Conservation (phyloP, 768 basidiomycete species). For the Guyanaporus albipodus region DNA sequence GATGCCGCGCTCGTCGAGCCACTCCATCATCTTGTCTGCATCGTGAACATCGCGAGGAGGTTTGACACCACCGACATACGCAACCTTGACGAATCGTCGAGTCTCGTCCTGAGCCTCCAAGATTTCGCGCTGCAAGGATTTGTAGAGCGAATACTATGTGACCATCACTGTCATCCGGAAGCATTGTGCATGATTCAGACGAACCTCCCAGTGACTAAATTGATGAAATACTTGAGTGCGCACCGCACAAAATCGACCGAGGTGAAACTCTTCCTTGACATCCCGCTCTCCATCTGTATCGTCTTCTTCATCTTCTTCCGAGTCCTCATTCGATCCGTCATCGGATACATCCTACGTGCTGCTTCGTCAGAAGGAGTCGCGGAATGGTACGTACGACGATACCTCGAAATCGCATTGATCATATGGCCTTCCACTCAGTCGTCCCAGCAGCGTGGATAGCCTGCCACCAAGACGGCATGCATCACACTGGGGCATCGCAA, state of each 20-base stretch:
- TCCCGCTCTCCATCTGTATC: conserved; percentile 5
- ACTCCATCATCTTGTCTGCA: conserved; percentile 78
- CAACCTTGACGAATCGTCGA: conserved; percentile 53
- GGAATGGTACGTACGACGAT: conserved; percentile 2
- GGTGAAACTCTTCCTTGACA: conserved; percentile 43
- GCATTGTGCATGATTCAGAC: conserved; percentile 16
- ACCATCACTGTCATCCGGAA: conserved; percentile 6
- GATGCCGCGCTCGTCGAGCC: conserved; percentile 68
- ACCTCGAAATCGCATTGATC: conserved; percentile 67
- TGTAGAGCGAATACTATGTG: conserved; percentile 61
- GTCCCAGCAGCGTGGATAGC: conserved; percentile 58
- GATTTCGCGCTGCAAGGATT: conserved; percentile 53
- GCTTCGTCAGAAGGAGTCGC: conserved; percentile 1
- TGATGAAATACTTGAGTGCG: conserved; percentile 65
- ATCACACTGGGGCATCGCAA: conserved; percentile 65
- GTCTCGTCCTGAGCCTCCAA: conserved; percentile 45
- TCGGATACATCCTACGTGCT: conserved; percentile 16
- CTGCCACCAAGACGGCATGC: conserved; percentile 77
- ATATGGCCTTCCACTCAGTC: conserved; percentile 67
- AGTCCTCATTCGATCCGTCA: conserved; percentile 24
- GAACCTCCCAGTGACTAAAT: conserved; percentile 82
- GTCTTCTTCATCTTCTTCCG: conserved; percentile 16
- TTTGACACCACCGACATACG: conserved; percentile 47
- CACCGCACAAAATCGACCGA: conserved; percentile 78
- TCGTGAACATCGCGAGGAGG: conserved; percentile 67